Percentiles rank a stretch among this genome's conserved stretches.
phyloP scores from a whole-genome alignment of 1,284 basidiomycete genomes.

The Malassezia caprae region DNA sequence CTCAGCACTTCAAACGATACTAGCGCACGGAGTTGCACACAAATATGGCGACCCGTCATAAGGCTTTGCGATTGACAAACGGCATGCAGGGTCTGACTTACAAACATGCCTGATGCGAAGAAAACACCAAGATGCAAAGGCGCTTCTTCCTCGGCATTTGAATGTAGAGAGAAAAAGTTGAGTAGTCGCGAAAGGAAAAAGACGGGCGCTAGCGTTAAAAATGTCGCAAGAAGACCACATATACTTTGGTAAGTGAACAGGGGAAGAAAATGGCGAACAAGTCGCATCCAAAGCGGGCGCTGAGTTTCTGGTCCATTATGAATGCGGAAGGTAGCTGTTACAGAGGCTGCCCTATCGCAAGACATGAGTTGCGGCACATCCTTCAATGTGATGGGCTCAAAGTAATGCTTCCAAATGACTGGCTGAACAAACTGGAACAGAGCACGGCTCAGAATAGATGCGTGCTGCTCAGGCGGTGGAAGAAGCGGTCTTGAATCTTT shows the following conservation, averaged over 20 bases:
- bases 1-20: slow-evolving; percentile 54
- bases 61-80: slow-evolving; percentile 51
- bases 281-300: slow-evolving; percentile 42
- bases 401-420: slow-evolving; percentile 51
- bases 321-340: slow-evolving; percentile 36
- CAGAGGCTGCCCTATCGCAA: slow-evolving; percentile 51
- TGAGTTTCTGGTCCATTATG: background rate
- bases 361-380: slow-evolving; percentile 53
- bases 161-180: slow-evolving; percentile 49
- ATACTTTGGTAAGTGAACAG: slow-evolving; percentile 44
- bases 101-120: slow-evolving; percentile 52
- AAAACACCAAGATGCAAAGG: slow-evolving; percentile 53
- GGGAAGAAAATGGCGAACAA: slow-evolving; percentile 49
- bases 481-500: slow-evolving; percentile 6
- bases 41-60: slow-evolving; percentile 52
- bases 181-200: slow-evolving; percentile 53
- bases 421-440: slow-evolving; percentile 41
- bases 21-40: slow-evolving; percentile 49
- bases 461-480: slow-evolving; percentile 37
- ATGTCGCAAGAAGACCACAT: slow-evolving; percentile 50
- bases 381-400: slow-evolving; percentile 48
- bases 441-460: slow-evolving; percentile 36
- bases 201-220: slow-evolving; percentile 52
- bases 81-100: slow-evolving; percentile 50
- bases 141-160: slow-evolving; percentile 3